Percentiles rank a stretch among this genome's conserved stretches.
Conservation (phyloP, 2,329 filamentous ascomycete species). For the Pseudogymnoascus sp. region DNA sequence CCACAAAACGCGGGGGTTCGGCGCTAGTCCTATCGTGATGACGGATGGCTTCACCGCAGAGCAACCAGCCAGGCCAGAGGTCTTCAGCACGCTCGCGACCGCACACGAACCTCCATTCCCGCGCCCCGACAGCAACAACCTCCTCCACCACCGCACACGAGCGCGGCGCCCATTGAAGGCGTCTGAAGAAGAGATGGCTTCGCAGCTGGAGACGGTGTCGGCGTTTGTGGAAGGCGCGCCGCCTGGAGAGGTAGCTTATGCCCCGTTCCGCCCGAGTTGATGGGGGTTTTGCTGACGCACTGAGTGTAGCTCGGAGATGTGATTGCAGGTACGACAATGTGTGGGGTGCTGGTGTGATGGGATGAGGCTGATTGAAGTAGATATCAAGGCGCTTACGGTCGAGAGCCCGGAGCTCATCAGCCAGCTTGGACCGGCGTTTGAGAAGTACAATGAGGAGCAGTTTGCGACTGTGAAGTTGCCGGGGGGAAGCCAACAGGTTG, state of each 20-base stretch:
- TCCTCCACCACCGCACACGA: constrained; percentile 14
- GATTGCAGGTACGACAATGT: constrained; percentile 15
- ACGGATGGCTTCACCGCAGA: not conserved
- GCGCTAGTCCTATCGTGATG: constrained; percentile 6
- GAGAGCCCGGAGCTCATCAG: constrained; percentile 61
- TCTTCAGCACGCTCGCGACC: constrained; percentile 2
- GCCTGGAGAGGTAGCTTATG: constrained; percentile 76
- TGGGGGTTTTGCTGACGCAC: not conserved
- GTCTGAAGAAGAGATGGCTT: constrained; percentile 20
- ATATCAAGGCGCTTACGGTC: constrained; percentile 80
- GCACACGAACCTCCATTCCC: not conserved
- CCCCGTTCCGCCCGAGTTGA: not conserved
- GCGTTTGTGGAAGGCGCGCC: constrained; percentile 91
- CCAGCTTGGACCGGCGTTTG: constrained; percentile 73
- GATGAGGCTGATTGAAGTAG: constrained; percentile 38
- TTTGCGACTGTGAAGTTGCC: constrained; percentile 84
- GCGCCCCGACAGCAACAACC: not conserved
- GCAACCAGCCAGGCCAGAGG: not conserved
- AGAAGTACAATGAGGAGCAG: constrained; percentile 95
- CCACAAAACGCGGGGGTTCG: constrained; percentile 6
- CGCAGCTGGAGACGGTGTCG: constrained; percentile 56
- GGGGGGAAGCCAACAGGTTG: constrained; percentile 70
- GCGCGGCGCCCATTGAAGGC: not conserved
- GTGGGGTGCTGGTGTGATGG: not conserved
- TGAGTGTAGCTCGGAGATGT: constrained; percentile 21